Evolutionary conservation across 257 asterid genomes (phyloP).

Genomic region (Primulina huaijiensis): DNA sequence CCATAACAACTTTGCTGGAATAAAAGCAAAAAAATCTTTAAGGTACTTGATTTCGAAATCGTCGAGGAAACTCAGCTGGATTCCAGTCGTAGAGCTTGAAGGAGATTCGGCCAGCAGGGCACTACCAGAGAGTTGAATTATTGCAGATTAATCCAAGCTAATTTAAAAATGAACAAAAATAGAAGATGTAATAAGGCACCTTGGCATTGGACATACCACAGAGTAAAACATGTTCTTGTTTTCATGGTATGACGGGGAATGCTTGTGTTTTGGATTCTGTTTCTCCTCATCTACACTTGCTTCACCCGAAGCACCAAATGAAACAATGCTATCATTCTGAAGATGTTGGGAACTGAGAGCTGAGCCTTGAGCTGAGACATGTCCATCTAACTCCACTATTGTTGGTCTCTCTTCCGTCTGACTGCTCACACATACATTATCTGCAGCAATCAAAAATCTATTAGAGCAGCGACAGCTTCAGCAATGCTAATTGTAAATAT

Average conservation of each 20-base stretch:
- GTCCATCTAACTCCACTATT: conserved; percentile 56
- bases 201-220: conserved; percentile 40
- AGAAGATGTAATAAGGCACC: conserved; percentile 18
- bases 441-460: conserved; percentile 36
- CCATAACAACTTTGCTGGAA: conserved; percentile 31
- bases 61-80: conserved; percentile 94
- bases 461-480: conserved; percentile 14
- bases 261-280: conserved; percentile 40
- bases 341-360: conserved; percentile 46
- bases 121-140: conserved; percentile 41
- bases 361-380: conserved; percentile 39
- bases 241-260: conserved; percentile 54
- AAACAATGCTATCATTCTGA: conserved; percentile 44
- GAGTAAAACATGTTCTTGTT: conserved; percentile 67
- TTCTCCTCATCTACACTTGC: conserved; percentile 31
- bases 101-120: conserved; percentile 88
- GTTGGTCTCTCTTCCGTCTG: conserved; percentile 51
- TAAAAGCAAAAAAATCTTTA: conserved; percentile 59
- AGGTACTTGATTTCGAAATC: conserved; percentile 91
- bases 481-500: background rate
- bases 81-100: conserved; percentile 97
- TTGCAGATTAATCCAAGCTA: conserved; percentile 23
- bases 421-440: conserved; percentile 38
- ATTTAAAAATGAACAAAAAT: conserved; percentile 3
- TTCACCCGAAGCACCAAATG: conserved; percentile 36